Evolutionary conservation across 768 basidiomycete genomes (phyloP), one percentile per base, ranked within the genome.

Genomic region (Lyophyllum semitale): DNA sequence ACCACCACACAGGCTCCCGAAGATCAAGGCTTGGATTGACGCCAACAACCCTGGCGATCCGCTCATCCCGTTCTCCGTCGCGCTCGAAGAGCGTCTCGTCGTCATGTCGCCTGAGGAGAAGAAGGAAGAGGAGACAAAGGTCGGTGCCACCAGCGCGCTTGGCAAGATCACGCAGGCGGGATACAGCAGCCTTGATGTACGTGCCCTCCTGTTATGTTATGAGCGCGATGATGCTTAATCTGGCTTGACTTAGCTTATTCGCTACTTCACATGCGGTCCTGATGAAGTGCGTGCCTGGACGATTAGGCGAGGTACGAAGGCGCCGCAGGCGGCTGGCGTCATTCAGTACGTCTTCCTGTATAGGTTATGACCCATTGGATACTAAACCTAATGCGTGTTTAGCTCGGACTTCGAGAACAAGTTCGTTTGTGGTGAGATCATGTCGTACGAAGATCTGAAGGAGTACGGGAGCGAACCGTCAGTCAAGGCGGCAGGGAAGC

Each of bases 251-350:
- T 61, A 94, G 88, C 82, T 97, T 48, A 96, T 95, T 65, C 89
- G 92, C 15, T 97, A 97, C 78, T 97, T 97, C 76, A 99, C 97
- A 17, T 95, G 93, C 66, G 97, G 97, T 11, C 95, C 95, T 2
- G 89, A 91, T 62, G 96, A 98, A 75, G 95, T 98, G 8, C 89
- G 97, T 50, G 96, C 96, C 8, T 99, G 97, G 97, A 98, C 95
- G 1, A 93, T 99, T 67, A 81, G 95, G 55, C 86, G 84, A 55
- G 95, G 93, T 20, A 95, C 89, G 25, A 97, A 95, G 69, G 96
- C 97, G 1, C 97, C 96, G 2, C 91, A 94, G 68, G 97, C 97
- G 8, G 97, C 97, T 35, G 97, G 97, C 71, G 94, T 98, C 60
- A 98, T 98, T 67, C 96, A 98, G 89, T 93, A 67, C 48, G 89